Evolutionary conservation across 768 basidiomycete genomes (phyloP).

Genomic region (Xerocomellus intermedius): DNA sequence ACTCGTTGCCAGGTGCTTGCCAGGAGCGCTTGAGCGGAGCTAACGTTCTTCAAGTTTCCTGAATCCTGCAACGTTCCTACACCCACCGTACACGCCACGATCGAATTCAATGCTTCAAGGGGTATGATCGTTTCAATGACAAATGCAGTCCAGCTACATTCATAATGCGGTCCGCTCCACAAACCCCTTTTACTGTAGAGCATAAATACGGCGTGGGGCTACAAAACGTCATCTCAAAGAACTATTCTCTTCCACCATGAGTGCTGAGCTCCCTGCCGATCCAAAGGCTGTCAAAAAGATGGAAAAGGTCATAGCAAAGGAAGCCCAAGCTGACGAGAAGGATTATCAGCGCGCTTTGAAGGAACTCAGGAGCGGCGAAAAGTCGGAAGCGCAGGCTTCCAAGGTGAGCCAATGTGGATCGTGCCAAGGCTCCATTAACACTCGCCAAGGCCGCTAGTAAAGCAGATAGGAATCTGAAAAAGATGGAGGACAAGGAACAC

Average conservation of each 20-base stretch:
- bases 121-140: neutral
- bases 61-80: too few species aligned
- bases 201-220: neutral
- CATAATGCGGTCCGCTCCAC: neutral
- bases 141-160: conserved; percentile 1
- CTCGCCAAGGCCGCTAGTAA: conserved; percentile 42
- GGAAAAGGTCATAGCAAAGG: conserved; percentile 46
- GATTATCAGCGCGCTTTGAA: conserved; percentile 52
- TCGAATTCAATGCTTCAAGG: neutral
- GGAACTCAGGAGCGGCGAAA: conserved; percentile 53
- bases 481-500: conserved; percentile 51
- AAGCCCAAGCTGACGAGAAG: conserved; percentile 52
- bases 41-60: conserved; percentile 2
- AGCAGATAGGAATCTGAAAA: conserved; percentile 45
- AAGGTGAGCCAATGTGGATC: conserved; percentile 38
- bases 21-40: conserved; percentile 12
- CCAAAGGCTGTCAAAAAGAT: conserved; percentile 36
- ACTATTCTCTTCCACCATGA: conserved; percentile 20
- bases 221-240: neutral
- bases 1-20: conserved; percentile 11
- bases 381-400: conserved; percentile 48
- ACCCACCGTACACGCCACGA: neutral
- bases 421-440: neutral
- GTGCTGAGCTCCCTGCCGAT: conserved; percentile 14
- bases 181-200: conserved; percentile 7